Conservation (phyloP, 768 basidiomycete genomes). For the Dioszegia aurantiaca region DNA sequence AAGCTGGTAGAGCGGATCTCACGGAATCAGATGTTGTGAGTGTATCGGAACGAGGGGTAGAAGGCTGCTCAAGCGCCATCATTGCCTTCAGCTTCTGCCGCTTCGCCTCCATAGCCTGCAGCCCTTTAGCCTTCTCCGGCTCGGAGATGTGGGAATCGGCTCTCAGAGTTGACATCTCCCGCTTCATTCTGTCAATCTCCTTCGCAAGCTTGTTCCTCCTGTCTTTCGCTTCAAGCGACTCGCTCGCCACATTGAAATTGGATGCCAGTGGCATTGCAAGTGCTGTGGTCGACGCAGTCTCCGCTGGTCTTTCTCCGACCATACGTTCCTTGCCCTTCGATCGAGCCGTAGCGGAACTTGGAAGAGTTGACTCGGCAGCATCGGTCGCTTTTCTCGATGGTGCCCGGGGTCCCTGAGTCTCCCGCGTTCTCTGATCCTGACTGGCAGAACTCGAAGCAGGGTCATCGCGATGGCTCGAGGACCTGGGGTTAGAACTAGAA, state of each 20-base stretch:
- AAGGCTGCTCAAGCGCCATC: neutral
- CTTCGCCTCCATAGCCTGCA: conserved; percentile 1
- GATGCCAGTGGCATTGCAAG: neutral
- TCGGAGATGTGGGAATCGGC: neutral
- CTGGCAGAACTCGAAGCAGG: too few species aligned
- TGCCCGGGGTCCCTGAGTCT: too few species aligned
- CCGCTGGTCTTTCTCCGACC: too few species aligned
- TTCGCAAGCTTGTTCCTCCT: neutral
- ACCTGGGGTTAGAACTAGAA: too few species aligned
- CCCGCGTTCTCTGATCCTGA: too few species aligned
- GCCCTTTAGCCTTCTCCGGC: neutral
- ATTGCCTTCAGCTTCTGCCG: conserved; percentile 11
- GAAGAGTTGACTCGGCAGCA: too few species aligned
- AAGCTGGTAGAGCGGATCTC: neutral
- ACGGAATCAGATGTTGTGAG: neutral
- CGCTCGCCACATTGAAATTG: neutral
- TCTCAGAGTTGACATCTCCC: conserved; percentile 7
- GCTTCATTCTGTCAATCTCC: conserved; percentile 1
- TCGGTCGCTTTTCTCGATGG: too few species aligned
- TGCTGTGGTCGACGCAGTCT: too few species aligned
- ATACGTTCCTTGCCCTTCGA: too few species aligned
- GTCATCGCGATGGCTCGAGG: too few species aligned
- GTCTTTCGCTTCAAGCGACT: neutral
- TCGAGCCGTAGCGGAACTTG: too few species aligned
- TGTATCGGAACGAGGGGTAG: too few species aligned